Conservation (phyloP, 2,329 filamentous ascomycete species). For the Coniochaeta sp. region DNA sequence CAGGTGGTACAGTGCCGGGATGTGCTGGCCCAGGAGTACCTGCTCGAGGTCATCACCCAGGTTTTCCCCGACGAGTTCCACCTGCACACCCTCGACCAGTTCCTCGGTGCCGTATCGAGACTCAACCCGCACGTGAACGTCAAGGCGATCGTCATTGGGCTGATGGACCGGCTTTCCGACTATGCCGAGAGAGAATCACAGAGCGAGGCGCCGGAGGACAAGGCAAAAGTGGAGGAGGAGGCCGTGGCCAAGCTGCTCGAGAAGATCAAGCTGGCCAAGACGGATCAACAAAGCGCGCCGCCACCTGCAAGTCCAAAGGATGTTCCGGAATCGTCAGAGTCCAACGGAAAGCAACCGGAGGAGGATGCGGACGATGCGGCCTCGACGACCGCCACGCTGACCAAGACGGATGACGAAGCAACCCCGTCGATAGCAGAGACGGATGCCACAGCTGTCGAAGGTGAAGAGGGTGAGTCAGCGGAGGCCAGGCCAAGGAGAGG, state of each 20-base stretch:
- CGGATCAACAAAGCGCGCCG: slow-evolving; percentile 27
- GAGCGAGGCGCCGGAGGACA: slow-evolving; percentile 61
- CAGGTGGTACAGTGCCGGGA: slow-evolving; percentile 98
- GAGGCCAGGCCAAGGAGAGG: slow-evolving; percentile 33
- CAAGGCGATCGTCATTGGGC: slow-evolving; percentile 93
- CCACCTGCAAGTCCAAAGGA: slow-evolving; percentile 5
- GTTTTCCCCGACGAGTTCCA: slow-evolving; percentile 99
- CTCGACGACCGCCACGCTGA: slow-evolving; percentile 23
- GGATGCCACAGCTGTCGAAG: slow-evolving; percentile 41
- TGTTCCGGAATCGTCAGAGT: slow-evolving; percentile 18
- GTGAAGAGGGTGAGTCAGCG: slow-evolving; percentile 25
- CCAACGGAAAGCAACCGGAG: slow-evolving; percentile 18
- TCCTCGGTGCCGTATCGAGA: slow-evolving; percentile 85
- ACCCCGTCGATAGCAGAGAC: slow-evolving; percentile 37
- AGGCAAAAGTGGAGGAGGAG: slow-evolving; percentile 74
- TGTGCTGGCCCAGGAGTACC: slow-evolving; percentile 93
- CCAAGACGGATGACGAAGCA: slow-evolving; percentile 25
- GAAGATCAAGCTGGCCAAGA: slow-evolving; percentile 64
- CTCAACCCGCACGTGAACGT: slow-evolving; percentile 96
- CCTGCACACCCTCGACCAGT: slow-evolving; percentile 90
- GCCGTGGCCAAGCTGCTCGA: slow-evolving; percentile 73
- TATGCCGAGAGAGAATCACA: slow-evolving; percentile 88
- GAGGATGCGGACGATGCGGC: slow-evolving; percentile 29
- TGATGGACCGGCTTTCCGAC: slow-evolving; percentile 93
- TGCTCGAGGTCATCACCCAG: slow-evolving; percentile 96